Evolutionary conservation across 2,329 filamentous ascomycete species (phyloP).

Genomic region (Annulohypoxylon truncatum): DNA sequence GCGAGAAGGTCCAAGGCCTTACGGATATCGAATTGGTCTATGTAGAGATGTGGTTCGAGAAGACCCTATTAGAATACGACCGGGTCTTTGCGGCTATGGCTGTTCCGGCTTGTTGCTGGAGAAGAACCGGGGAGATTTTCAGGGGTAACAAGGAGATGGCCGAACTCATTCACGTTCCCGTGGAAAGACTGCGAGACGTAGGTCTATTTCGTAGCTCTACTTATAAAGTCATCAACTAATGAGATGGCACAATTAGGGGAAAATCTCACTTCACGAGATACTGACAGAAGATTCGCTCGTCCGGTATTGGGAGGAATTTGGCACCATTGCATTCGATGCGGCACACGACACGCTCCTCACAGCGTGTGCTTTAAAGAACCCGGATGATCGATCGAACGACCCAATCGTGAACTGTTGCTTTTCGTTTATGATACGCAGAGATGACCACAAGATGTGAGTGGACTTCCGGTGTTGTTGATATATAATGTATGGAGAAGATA

Average conservation of each 20-base stretch:
- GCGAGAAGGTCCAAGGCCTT: conserved; percentile 90
- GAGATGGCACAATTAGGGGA: conserved; percentile 70
- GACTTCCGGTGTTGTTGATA: neutral
- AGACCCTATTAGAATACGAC: conserved; percentile 96
- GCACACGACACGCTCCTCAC: conserved; percentile 95
- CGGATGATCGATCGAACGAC: conserved; percentile 73
- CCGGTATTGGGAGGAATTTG: conserved; percentile 99
- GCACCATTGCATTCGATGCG: conserved; percentile 94
- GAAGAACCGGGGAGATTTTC: conserved; percentile 96
- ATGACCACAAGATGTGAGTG: conserved; percentile 94
- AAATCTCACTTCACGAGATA: conserved; percentile 94
- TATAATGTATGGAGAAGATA: neutral
- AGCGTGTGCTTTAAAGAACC: conserved; percentile 89
- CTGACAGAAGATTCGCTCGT: conserved; percentile 94
- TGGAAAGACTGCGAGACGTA: conserved; percentile 91
- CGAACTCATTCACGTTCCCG: conserved; percentile 90
- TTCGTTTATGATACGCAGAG: conserved; percentile 94
- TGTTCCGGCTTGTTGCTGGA: conserved; percentile 96
- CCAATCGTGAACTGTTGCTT: conserved; percentile 93
- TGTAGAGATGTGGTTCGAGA: conserved; percentile 99
- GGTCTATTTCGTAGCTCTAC: conserved; percentile 53
- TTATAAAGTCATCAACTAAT: conserved; percentile 22
- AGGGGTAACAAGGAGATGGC: conserved; percentile 99
- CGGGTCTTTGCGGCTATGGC: conserved; percentile 99
- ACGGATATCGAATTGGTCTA: conserved; percentile 94